A percentile compares a stretch with the other conserved stretches of the same genome.
phyloP scores from a whole-genome alignment of 2,329 filamentous ascomycete species.

The Colletotrichum eleusines region DNA sequence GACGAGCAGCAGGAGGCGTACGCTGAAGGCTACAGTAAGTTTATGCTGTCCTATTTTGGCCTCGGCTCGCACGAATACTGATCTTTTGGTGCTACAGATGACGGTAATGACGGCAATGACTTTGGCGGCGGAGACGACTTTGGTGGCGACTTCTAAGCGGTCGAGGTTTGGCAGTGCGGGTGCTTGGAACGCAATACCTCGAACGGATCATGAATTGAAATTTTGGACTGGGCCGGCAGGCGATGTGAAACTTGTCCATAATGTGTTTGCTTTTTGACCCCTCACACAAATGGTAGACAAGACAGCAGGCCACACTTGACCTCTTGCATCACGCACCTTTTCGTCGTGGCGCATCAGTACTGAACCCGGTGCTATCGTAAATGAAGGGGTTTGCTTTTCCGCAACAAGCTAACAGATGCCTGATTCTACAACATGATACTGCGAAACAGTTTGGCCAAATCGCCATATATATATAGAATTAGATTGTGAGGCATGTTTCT shows the following conservation, averaged over 20 bases:
- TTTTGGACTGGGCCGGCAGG: background rate
- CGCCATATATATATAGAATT: no score
- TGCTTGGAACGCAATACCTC: background rate
- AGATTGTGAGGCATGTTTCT: no score
- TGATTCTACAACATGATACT: no score
- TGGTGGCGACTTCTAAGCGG: slow-evolving; percentile 55
- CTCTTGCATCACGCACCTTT: background rate
- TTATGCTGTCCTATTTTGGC: no score
- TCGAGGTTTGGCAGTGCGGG: no score
- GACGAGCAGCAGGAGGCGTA: slow-evolving; percentile 71
- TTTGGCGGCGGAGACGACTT: slow-evolving; percentile 48
- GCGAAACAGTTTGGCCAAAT: no score
- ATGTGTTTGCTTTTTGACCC: slow-evolving; percentile 6
- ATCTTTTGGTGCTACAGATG: slow-evolving; percentile 31
- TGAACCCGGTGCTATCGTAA: background rate
- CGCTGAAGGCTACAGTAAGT: slow-evolving; percentile 58
- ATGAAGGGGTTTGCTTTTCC: background rate
- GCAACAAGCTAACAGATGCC: no score
- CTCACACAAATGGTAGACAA: background rate
- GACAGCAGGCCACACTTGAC: background rate
- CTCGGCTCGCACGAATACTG: slow-evolving; percentile 29
- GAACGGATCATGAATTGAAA: background rate
- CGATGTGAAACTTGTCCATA: slow-evolving; percentile 15
- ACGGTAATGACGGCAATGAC: slow-evolving; percentile 44
- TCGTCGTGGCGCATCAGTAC: background rate